Percentiles rank a stretch among this genome's conserved stretches.
These are phyloP conservation scores for Paramecium sonneborni DNA, from an alignment of 73 alveolate genomes.

Conservation along the genomic window DNA sequence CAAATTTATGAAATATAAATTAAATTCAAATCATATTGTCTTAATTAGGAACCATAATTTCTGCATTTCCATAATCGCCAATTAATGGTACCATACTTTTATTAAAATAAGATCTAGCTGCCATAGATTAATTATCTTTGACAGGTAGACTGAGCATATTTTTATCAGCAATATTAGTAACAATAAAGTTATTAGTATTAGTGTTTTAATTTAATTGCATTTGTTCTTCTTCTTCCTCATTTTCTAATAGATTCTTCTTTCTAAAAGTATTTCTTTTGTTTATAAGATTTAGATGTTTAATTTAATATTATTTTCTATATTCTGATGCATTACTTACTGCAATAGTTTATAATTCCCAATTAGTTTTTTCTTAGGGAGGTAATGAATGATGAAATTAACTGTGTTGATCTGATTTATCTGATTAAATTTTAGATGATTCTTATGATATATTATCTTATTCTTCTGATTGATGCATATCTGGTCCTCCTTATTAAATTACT, in stretches of 20 bases:
- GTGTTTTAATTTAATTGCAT: constrained; percentile 12
- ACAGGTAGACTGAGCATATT: constrained; percentile 12
- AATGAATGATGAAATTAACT: constrained; percentile 32
- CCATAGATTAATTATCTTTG: background rate
- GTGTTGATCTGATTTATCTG: constrained; percentile 28
- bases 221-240: constrained; percentile 39
- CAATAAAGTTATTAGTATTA: background rate
- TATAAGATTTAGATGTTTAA: constrained; percentile 1
- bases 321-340: background rate
- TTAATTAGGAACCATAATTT: constrained; percentile 19
- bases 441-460: background rate
- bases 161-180: constrained; percentile 29
- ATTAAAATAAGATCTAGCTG: constrained; percentile 46
- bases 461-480: background rate
- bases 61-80: constrained; percentile 54
- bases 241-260: background rate
- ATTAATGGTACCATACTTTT: constrained; percentile 44
- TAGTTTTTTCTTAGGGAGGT: background rate
- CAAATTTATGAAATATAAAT: background rate
- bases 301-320: background rate
- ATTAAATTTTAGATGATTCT: background rate
- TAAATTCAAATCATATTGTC: constrained; percentile 44
- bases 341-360: constrained; percentile 20
- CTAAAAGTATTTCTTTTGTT: background rate
- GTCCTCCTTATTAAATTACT: background rate